Conservation (phyloP, 352 stramenopile species). For the Phytophthora foliorum region DNA sequence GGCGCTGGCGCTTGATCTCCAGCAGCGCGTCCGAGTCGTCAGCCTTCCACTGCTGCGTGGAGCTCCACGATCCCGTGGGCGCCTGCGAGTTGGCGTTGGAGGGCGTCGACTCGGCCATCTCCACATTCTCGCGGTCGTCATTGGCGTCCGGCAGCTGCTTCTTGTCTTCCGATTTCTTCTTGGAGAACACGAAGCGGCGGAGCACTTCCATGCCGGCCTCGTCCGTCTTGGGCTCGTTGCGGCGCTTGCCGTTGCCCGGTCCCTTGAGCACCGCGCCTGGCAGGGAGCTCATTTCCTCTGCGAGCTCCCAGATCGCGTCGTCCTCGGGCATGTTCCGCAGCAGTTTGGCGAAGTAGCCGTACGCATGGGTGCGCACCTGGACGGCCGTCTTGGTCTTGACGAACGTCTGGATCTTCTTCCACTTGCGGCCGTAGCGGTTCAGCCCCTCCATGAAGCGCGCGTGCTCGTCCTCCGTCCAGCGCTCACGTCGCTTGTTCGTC, state of each 20-base stretch:
- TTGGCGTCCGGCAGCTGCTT: constrained; percentile 43
- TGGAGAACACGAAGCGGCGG: constrained; percentile 85
- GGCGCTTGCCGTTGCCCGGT: constrained; percentile 76
- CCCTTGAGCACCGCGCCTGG: constrained; percentile 80
- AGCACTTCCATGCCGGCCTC: constrained; percentile 87
- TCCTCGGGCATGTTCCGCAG: constrained; percentile 89
- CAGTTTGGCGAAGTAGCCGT: constrained; percentile 90
- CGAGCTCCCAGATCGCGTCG: constrained; percentile 82
- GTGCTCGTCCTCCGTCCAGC: constrained; percentile 88
- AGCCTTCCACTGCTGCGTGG: constrained; percentile 44
- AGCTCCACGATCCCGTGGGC: constrained; percentile 43
- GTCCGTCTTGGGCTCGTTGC: constrained; percentile 87
- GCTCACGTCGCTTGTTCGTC: constrained; percentile 78
- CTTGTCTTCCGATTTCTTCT: constrained; percentile 76
- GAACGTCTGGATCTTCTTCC: constrained; percentile 91
- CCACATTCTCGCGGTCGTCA: constrained; percentile 53
- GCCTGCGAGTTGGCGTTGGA: constrained; percentile 38
- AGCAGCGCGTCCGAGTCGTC: constrained; percentile 46
- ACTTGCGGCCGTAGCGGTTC: constrained; percentile 89
- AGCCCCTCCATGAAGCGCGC: constrained; percentile 87
- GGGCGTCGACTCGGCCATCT: constrained; percentile 47
- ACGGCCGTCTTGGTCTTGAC: constrained; percentile 90
- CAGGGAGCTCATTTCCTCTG: constrained; percentile 83
- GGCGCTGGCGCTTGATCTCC: constrained; percentile 56
- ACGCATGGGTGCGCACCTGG: constrained; percentile 88